A percentile compares a stretch with the other conserved stretches of the same genome.
Evolutionary conservation across 495 filamentous ascomycete genomes (phyloP).

Genomic region (Penicillium angulare): DNA sequence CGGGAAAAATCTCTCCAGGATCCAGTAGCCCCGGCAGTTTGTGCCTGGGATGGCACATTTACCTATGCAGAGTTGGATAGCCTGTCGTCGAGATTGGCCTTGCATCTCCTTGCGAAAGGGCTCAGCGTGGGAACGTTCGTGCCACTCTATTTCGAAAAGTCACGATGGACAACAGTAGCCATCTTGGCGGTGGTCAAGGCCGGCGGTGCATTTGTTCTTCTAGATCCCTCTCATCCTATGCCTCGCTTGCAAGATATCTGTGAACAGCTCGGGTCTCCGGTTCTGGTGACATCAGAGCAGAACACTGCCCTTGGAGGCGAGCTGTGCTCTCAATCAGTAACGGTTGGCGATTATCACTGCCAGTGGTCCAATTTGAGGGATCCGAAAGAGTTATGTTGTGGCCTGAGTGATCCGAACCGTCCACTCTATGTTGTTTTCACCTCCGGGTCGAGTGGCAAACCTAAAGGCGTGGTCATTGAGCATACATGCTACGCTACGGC

Average conservation of each 20-base stretch:
- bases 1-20: too few species aligned
- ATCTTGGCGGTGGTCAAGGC: constrained; percentile 43
- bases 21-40: not conserved
- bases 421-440: not conserved
- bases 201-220: constrained; percentile 44
- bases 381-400: too few species aligned
- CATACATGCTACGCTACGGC: not conserved
- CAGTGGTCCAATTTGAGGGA: not conserved
- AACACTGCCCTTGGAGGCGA: too few species aligned
- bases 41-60: not conserved
- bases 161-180: not conserved
- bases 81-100: not conserved
- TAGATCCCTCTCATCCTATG: constrained; percentile 43
- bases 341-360: not conserved
- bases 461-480: not conserved
- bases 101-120: not conserved
- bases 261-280: too few species aligned
- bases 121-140: not conserved
- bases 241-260: constrained; percentile 43
- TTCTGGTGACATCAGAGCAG: not conserved
- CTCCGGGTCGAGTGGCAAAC: not conserved
- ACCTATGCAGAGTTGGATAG: constrained; percentile 2
- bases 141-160: not conserved
- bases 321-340: too few species aligned
- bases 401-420: not conserved